phyloP scores from a whole-genome alignment of 106 monocot genomes.

The Dendrobium officinale region DNA sequence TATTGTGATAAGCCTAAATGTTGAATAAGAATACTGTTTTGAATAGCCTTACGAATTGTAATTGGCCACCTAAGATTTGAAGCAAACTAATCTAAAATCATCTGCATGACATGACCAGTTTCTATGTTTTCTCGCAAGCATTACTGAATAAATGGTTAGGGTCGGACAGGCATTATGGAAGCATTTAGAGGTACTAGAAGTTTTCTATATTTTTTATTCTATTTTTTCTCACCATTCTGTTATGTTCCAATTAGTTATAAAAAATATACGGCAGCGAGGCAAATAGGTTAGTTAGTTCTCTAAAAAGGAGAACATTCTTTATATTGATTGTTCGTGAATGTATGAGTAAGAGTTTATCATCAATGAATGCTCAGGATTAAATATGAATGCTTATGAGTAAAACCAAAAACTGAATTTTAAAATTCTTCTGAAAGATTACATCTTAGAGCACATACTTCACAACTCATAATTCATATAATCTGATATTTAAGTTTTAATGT shows the following conservation, averaged over 20 bases:
- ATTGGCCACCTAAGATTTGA: no score
- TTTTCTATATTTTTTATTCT: not conserved
- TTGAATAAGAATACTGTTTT: no score
- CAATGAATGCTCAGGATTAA: not conserved
- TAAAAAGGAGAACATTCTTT: not conserved
- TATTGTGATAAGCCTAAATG: no score
- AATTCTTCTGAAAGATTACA: not conserved
- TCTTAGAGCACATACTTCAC: not conserved
- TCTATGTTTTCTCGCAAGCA: no score
- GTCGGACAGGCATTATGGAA: not conserved
- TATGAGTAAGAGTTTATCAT: not conserved
- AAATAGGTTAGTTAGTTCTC: not conserved
- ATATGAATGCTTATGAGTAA: not conserved
- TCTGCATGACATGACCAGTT: no score
- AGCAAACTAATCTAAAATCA: no score
- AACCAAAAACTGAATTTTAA: conserved; percentile 1
- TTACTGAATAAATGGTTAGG: no score
- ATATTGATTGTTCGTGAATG: not conserved
- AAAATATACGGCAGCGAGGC: not conserved
- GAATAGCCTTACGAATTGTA: no score
- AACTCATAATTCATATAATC: not conserved
- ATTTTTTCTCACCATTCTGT: not conserved
- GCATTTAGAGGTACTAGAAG: not conserved
- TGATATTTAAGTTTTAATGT: not conserved
- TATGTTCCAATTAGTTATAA: not conserved